These are phyloP conservation scores for Powellomyces hirtus DNA, from an alignment of 192 early-diverging fungal species.

Conservation along the genomic window DNA sequence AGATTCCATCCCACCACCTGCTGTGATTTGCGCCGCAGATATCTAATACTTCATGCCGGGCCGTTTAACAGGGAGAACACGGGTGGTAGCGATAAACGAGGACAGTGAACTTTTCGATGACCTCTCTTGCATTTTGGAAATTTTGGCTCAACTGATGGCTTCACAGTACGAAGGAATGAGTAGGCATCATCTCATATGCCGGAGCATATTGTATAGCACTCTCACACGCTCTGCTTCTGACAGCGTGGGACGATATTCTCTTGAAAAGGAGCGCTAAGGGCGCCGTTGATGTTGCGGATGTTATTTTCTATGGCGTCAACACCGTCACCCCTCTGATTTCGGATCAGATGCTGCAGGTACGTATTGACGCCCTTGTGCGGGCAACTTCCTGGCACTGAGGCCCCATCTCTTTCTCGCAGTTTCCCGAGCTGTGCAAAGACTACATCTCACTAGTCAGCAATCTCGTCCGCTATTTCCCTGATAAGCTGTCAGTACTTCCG, in stretches of 20 bases:
- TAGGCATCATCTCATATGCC: constrained; percentile 27
- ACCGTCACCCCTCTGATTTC: constrained; percentile 70
- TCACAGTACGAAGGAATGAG: constrained; percentile 56
- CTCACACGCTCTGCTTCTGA: too few species aligned
- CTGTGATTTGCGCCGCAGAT: too few species aligned
- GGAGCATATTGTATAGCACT: too few species aligned
- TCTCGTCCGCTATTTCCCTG: constrained; percentile 64
- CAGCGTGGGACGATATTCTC: constrained; percentile 32
- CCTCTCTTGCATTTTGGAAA: constrained; percentile 56
- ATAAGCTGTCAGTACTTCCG: constrained; percentile 52
- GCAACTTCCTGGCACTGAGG: too few species aligned
- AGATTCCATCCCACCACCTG: constrained; percentile 11
- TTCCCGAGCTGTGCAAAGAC: constrained; percentile 59
- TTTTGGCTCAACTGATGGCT: constrained; percentile 59
- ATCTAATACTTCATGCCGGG: too few species aligned
- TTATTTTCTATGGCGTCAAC: constrained; percentile 71
- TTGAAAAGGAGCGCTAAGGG: constrained; percentile 24
- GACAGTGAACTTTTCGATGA: constrained; percentile 69
- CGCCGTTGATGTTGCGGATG: constrained; percentile 51
- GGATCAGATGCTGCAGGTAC: constrained; percentile 66
- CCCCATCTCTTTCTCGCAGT: too few species aligned
- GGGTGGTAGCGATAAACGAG: constrained; percentile 43
- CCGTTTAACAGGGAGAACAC: constrained; percentile 40
- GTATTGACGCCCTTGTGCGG: too few species aligned
- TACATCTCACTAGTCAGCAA: constrained; percentile 66